phyloP scores from a whole-genome alignment of 1,139 yeast genomes.

The Taphrina communis region DNA sequence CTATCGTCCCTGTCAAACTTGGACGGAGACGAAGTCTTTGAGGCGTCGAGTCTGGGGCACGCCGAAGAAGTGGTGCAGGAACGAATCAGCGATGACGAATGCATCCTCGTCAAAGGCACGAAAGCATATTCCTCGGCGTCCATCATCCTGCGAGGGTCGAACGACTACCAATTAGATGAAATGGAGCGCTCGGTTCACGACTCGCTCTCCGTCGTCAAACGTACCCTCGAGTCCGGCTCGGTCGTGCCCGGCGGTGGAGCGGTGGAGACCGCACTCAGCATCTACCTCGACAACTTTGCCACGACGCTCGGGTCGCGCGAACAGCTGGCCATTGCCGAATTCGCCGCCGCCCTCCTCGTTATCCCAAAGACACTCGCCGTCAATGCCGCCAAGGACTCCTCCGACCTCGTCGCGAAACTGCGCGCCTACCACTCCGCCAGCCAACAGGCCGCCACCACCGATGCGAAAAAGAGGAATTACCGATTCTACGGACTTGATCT shows the following conservation, averaged over 20 bases:
- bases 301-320: conserved; percentile 96
- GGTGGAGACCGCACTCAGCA: conserved; percentile 93
- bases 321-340: conserved; percentile 97
- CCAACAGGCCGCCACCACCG: conserved; percentile 82
- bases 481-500: conserved; percentile 91
- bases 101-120: conserved; percentile 92
- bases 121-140: conserved; percentile 92
- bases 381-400: conserved; percentile 96
- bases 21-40: conserved; percentile 98
- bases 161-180: conserved; percentile 91
- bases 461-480: conserved; percentile 80
- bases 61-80: conserved; percentile 95
- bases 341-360: conserved; percentile 84
- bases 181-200: conserved; percentile 98
- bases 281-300: conserved; percentile 94
- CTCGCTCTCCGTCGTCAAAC: conserved; percentile 90
- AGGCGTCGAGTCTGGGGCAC: conserved; percentile 78
- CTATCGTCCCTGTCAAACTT: conserved; percentile 85
- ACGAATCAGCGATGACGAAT: conserved; percentile 93
- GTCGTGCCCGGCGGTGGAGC: conserved; percentile 99
- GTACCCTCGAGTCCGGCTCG: conserved; percentile 91
- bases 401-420: conserved; percentile 90
- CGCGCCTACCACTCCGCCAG: conserved; percentile 97
- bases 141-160: conserved; percentile 91
- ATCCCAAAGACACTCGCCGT: conserved; percentile 97